phyloP scores from a whole-genome alignment of 2,329 filamentous ascomycete species.

The Aspergillus hortae region DNA sequence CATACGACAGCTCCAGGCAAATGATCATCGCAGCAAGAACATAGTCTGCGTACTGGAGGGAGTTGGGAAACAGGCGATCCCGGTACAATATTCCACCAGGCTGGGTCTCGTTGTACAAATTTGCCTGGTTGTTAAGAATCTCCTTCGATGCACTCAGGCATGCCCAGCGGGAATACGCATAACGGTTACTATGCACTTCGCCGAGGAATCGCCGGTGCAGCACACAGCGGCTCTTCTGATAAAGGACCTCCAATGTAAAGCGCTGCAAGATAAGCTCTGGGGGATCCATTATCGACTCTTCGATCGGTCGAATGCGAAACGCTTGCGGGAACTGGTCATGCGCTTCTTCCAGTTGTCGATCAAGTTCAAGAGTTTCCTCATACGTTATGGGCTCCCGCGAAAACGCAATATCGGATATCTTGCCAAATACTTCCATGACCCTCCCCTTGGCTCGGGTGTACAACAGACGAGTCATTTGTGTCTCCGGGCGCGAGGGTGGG shows the following conservation, averaged over 20 bases:
- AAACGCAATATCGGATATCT: constrained; percentile 36
- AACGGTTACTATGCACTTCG: constrained; percentile 33
- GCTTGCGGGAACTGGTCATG: constrained; percentile 19
- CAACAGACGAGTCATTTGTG: constrained; percentile 49
- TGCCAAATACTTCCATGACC: constrained; percentile 35
- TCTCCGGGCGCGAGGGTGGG: constrained; percentile 51
- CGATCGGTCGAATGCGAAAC: constrained; percentile 23
- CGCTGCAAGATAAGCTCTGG: constrained; percentile 51
- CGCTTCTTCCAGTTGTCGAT: constrained; percentile 33
- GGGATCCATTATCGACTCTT: constrained; percentile 45
- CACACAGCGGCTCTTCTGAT: constrained; percentile 50
- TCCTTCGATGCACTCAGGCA: constrained; percentile 49
- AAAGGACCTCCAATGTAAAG: constrained; percentile 51
- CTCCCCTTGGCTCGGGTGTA: constrained; percentile 36
- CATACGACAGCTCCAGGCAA: constrained; percentile 43
- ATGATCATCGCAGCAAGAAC: constrained; percentile 60
- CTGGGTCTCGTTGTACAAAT: constrained; percentile 49
- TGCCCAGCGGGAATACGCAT: constrained; percentile 41
- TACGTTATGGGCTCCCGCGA: constrained; percentile 32
- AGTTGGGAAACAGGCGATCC: constrained; percentile 57
- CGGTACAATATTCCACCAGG: constrained; percentile 53
- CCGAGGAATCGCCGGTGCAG: constrained; percentile 54
- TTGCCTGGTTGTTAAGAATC: constrained; percentile 48
- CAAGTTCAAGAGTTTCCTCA: constrained; percentile 34
- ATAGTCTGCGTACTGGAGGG: constrained; percentile 59